Base-by-base conservation (phyloP, 352 stramenopile species). In the Pythium oligandrum region DNA sequence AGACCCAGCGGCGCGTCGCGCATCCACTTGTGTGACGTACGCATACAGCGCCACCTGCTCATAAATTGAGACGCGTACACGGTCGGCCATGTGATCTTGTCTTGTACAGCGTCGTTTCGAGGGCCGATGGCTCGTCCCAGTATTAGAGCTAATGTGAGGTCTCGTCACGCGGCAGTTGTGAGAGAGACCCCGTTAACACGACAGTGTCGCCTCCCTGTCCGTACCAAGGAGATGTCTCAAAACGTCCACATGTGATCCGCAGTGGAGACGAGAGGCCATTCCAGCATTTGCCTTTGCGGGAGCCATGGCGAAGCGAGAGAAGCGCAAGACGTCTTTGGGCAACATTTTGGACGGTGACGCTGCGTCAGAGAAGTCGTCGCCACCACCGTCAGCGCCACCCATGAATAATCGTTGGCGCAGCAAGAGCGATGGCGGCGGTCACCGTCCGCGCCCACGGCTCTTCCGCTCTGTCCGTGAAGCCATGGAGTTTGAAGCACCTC, bases 11-110 rank as follows among this genome's bases (percentile, higher is more conserved):
- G 7, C 30, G 6, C 9, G 1, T 8, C 10, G 11, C 10, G 11
- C 40, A 47, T 59, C 58, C 10, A 0, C 26, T 3, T 33, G 10
- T 17, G 48, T 48, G 26, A 77, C 70, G 42, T 83, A 74, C 47
- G 64, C 57, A 48, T 65, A 85, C n/a, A 82, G 53, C 48, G 68
- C 62, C 11, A 80, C 68, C 33, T 74, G 62, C 7, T 69, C 62
- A 10, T 46, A 55, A 32, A 85, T 56, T 32, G 56, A 67, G n/a
- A 57, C 49, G 10, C 63, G 61, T 4, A 73, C 33, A 11, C 57
- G 3, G 57, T 55, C 11, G n/a, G 17, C 11, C 57, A 44, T 37
- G 57, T 64, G 48, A 64, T 64, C 31, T 39, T 11, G 6, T 12
- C 8, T 5, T 31, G 1, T 48, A 2, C 38, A 4, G 12, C 9